A percentile compares a stretch with the other conserved stretches of the same genome.
These are phyloP conservation scores for Kodamaea laetipori DNA, from an alignment of 805 yeast species.

Conservation along the genomic window DNA sequence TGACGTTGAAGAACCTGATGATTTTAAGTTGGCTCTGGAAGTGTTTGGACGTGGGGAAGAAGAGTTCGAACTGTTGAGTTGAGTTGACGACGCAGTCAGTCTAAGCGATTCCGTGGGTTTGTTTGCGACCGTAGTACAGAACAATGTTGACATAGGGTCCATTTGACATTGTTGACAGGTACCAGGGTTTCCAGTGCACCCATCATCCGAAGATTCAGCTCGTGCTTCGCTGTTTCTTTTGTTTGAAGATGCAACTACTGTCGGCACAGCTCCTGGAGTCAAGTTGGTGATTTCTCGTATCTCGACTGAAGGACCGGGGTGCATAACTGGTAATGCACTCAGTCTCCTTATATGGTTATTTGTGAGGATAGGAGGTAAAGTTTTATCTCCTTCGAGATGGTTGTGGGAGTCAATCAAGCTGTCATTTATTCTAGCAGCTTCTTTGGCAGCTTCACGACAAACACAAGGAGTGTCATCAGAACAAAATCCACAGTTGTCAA, in stretches of 20 bases:
- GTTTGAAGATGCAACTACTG: constrained; percentile 30
- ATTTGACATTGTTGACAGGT: constrained; percentile 79
- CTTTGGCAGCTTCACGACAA: constrained; percentile 75
- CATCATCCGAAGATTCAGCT: constrained; percentile 21
- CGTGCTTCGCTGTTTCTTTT: constrained; percentile 16
- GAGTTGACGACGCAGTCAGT: background rate
- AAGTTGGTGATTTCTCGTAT: constrained; percentile 46
- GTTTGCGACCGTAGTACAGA: constrained; percentile 83
- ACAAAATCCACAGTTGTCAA: constrained; percentile 90
- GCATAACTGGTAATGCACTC: constrained; percentile 56
- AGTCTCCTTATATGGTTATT: constrained; percentile 27
- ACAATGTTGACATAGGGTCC: constrained; percentile 86
- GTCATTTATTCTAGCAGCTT: constrained; percentile 41
- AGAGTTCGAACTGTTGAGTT: constrained; percentile 1
- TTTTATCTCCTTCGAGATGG: constrained; percentile 22
- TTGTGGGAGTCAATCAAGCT: constrained; percentile 14
- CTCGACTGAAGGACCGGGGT: constrained; percentile 64
- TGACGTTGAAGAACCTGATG: constrained; percentile 21
- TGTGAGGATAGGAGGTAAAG: constrained; percentile 46
- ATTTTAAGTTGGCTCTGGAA: constrained; percentile 17
- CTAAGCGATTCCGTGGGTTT: constrained; percentile 31
- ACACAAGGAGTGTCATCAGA: constrained; percentile 91
- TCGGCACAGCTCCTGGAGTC: constrained; percentile 41
- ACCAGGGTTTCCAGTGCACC: constrained; percentile 88
- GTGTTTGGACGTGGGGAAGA: constrained; percentile 13